These are phyloP conservation scores for Teunomyces lycoperdinae DNA, from an alignment of 805 yeast genomes.

Conservation along the genomic window DNA sequence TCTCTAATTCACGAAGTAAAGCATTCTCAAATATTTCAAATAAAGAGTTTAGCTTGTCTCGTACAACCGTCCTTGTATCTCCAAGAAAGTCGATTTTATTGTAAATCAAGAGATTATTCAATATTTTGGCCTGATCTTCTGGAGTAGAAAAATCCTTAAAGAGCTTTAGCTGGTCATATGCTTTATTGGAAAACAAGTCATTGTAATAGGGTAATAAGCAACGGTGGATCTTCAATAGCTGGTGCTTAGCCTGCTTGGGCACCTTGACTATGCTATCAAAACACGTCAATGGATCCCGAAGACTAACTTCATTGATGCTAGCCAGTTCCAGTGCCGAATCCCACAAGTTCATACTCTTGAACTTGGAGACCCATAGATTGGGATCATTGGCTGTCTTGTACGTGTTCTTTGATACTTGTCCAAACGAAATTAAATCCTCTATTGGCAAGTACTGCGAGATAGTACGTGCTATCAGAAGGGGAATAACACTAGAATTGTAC, in stretches of 20 bases:
- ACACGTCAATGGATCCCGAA: conserved; percentile 34
- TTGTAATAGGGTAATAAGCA: conserved; percentile 42
- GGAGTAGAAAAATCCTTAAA: conserved; percentile 49
- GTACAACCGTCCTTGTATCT: conserved; percentile 26
- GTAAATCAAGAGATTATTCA: conserved; percentile 40
- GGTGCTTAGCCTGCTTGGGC: conserved; percentile 34
- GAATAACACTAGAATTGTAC: conserved; percentile 35
- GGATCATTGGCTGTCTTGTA: conserved; percentile 37
- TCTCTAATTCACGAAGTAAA: conserved; percentile 63
- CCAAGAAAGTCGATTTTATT: conserved; percentile 32
- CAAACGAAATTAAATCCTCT: conserved; percentile 38
- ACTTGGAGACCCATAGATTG: conserved; percentile 36
- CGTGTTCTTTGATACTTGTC: conserved; percentile 37
- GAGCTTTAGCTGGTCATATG: conserved; percentile 43
- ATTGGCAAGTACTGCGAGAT: conserved; percentile 34
- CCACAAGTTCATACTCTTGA: conserved; percentile 40
- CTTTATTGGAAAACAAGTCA: conserved; percentile 42
- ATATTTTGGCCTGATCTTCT: conserved; percentile 47
- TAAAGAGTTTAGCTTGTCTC: conserved; percentile 49
- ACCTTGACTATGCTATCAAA: conserved; percentile 24
- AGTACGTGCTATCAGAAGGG: conserved; percentile 33
- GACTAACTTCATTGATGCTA: conserved; percentile 2
- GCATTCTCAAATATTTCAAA: conserved; percentile 73
- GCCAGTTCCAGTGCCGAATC: conserved; percentile 14
- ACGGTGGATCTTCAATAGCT: conserved; percentile 36